Conservation (phyloP, 345 rosid species). For the Lagerstroemia speciosa region DNA sequence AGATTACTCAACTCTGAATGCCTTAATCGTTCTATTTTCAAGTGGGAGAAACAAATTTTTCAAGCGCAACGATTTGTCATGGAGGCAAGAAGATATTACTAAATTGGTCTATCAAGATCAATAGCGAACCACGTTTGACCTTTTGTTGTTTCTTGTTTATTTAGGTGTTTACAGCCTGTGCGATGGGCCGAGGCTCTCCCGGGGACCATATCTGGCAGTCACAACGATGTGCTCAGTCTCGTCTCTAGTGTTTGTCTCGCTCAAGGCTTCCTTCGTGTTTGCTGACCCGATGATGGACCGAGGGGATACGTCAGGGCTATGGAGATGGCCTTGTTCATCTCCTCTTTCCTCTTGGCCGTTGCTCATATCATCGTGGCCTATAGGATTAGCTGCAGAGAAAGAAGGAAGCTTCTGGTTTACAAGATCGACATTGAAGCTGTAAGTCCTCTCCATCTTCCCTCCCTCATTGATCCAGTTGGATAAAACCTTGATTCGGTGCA, state of each 20-base stretch:
- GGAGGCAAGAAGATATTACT: background rate
- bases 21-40: background rate
- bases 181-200: slow-evolving; percentile 68
- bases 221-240: slow-evolving; percentile 61
- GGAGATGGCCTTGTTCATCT: slow-evolving; percentile 63
- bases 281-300: slow-evolving; percentile 24
- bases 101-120: background rate
- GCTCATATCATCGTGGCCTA: slow-evolving; percentile 73
- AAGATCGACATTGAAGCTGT: slow-evolving; percentile 97
- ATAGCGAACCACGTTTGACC: background rate
- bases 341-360: slow-evolving; percentile 55
- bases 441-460: slow-evolving; percentile 26
- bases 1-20: background rate
- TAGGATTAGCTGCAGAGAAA: slow-evolving; percentile 78
- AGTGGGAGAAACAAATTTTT: background rate
- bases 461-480: background rate
- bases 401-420: slow-evolving; percentile 84
- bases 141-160: background rate
- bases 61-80: background rate
- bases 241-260: slow-evolving; percentile 64
- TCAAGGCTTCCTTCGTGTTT: slow-evolving; percentile 72
- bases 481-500: background rate
- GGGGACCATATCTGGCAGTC: slow-evolving; percentile 73
- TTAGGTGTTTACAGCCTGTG: slow-evolving; percentile 79
- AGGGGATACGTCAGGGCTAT: slow-evolving; percentile 39